Base-by-base conservation (phyloP, 805 yeast genomes). In the Wickerhamiella sorbophila region DNA sequence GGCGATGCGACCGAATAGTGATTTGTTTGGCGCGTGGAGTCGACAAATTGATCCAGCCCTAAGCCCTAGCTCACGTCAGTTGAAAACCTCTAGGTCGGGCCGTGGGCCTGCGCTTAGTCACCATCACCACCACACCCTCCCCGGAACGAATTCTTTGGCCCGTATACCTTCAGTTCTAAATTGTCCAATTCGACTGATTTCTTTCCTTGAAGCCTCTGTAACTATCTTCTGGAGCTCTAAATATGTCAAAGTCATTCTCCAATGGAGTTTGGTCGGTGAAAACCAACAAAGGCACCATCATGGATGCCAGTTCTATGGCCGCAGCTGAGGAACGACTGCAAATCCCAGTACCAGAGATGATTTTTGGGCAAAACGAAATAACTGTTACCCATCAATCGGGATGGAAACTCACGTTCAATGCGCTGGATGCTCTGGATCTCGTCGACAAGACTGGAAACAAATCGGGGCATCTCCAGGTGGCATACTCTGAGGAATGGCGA, bases 281-380 rank as follows among this genome's bases (percentile, higher is more conserved):
- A 49, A 77, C 94, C 0, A 63, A 67, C 24, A 75, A 85, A 57
- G 72, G 72, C 39, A 94, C 97, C 1, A 88, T 88, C 36, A 62
- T 85, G 46, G 79, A 72, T 49, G 68, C 86, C 1, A 65, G 59
- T 1, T 95, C 86, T 54, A 71, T 88, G 43, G 95, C 85, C 44
- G 61, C 60, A 2, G 70, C 79, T 53, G 81, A 75, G 46, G 58
- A 52, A 12, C 72, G 71, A 4, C 69, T 79, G 41, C 76, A 76
- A 14, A 74, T 88, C 47, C 94, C 97, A 0, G 62, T 88, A 34
- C 99, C 99, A 0, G 99, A 91, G 58, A 91, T 91, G 97, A 86
- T 91, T 4, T 91, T 91, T 62, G 97, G 97, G 8, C 75, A 82
- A 50, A 87, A 82, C 55, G 61, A 62, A 43, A 75, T 86, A 9